Evolutionary conservation across 129 eudicot species (phyloP), one percentile per base, ranked within the genome.

Genomic region (Flaveria linearis): DNA sequence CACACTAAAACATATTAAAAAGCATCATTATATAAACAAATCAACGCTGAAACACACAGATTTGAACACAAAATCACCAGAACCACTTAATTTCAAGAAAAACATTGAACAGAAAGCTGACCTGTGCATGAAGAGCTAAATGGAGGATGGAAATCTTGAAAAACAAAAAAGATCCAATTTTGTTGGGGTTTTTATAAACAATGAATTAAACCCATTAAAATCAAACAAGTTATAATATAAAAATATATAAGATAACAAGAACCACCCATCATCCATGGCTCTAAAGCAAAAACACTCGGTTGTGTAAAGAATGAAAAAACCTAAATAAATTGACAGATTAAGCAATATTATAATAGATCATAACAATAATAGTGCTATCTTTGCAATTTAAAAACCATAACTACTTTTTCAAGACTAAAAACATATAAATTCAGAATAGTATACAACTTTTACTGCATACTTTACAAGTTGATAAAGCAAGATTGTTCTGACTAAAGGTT

Each of bases 311-410:
- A 83, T 20, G 45, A 63, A 73, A 72, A 77, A 69, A 82, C 83
- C 80, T 70, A 71, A 80, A 73, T 80, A 73, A 86, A 80, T 80
- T 83, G 87, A 86, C 83, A 80, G 75, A 36, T 76, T 75, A 56
- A 43, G 77, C 45, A 80, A 39, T 81, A 77, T 28, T n/a, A 7
- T 67, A 77, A 68, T 76, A 7, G 69, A 17, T n/a, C 68, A 36
- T 30, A 57, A 26, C 76, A 79, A 62, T 56, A 47, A 79, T 79
- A 55, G 75, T 18, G 46, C 60, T 68, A 25, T 60, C 55, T 78
- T 58, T 58, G 26, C 63, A 57, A 41, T 65, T 52, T 8, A 23
- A 73, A 53, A 71, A 71, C 73, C 25, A 16, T 56, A n/a, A 16
- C 63, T 42, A 51, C 79, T 67, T 74, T 80, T 30, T 63, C 65